Evolutionary conservation across 495 filamentous ascomycete species (phyloP), one percentile per base, ranked within the genome.

Genomic region (Amphirosellinia nigrospora): DNA sequence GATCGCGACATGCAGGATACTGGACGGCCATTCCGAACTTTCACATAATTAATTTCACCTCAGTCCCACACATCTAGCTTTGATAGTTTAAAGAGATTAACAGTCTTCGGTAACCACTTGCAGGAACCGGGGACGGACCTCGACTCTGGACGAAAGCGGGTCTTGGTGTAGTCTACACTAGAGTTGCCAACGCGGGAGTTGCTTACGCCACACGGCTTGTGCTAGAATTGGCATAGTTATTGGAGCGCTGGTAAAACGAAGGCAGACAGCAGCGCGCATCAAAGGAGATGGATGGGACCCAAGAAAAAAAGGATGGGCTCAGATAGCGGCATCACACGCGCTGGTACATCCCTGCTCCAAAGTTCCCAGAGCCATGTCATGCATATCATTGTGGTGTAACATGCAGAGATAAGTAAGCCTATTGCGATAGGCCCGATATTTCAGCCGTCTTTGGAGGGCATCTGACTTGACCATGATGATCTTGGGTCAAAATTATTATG

Each of bases 241-340:
- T 32, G 53, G 53, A 28, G 7, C 36, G 19, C 32, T 30, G 30
- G 28, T n/a, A 56, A 6, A 36, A 56, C 30, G 19, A 32, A 56
- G 28, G 52, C 30, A 21, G 46, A 50, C 46, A 34, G 19, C 52
- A 34, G 15, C 4, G 28, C 30, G 52, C 56, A 23, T 10, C 16
- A 16, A 26, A 6, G 13, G 38, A 8, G 59, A 28, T n/a, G 26
- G 43, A 52, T 46, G 30, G 23, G 8, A 30, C 28, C 26, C 34
- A 9, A 21, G 45, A 26, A 50, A 62, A 39, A 50, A 30, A 19
- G 11, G 62, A 39, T 39, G 43, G 38, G 62, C 46, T 53, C 45
- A 65, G 41, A 53, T 38, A 32, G 62, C 19, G 36, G 62, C 62
- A 65, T 52, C 62, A 65, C 62, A 65, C 62, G 46, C 43, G 30